A percentile compares a stretch with the other conserved stretches of the same genome.
phyloP scores from a whole-genome alignment of 2,329 filamentous ascomycete species.

The Exophiala phaeomuriformis region DNA sequence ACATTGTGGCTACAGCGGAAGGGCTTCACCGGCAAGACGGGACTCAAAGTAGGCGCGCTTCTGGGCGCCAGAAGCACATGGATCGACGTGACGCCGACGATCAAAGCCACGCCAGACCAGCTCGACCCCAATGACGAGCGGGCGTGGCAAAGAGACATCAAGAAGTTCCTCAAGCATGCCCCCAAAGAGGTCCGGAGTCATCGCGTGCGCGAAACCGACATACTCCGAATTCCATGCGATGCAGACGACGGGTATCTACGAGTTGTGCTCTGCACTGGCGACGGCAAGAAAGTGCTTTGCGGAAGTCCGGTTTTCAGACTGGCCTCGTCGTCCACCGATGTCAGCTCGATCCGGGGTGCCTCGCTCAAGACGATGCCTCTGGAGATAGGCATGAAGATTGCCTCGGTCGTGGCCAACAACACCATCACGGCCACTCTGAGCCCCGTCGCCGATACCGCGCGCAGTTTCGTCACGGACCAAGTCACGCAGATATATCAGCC shows the following conservation, averaged over 20 bases:
- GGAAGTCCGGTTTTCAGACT: constrained; percentile 61
- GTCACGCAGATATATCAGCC: constrained; percentile 29
- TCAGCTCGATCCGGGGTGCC: constrained; percentile 57
- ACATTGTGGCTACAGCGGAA: constrained; percentile 62
- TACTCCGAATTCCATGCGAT: constrained; percentile 57
- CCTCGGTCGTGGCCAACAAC: constrained; percentile 33
- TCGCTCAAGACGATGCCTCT: constrained; percentile 58
- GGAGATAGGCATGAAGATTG: constrained; percentile 56
- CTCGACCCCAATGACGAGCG: constrained; percentile 54
- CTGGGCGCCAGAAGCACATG: constrained; percentile 54
- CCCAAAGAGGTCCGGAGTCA: constrained; percentile 44
- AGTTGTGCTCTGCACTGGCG: constrained; percentile 53
- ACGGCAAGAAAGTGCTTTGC: constrained; percentile 51
- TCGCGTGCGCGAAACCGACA: constrained; percentile 53
- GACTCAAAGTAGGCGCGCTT: constrained; percentile 59
- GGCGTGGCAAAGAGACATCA: constrained; percentile 61
- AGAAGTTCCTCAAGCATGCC: constrained; percentile 54
- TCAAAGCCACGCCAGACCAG: constrained; percentile 42
- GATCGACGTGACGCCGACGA: constrained; percentile 60
- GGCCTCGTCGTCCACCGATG: constrained; percentile 57
- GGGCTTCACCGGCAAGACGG: constrained; percentile 61
- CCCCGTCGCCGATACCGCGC: constrained; percentile 35
- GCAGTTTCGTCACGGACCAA: constrained; percentile 10
- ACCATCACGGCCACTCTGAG: constrained; percentile 43
- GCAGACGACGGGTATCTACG: constrained; percentile 63